These are phyloP conservation scores for Elasticomyces elasticus DNA, from an alignment of 495 filamentous ascomycete genomes.

Conservation along the genomic window DNA sequence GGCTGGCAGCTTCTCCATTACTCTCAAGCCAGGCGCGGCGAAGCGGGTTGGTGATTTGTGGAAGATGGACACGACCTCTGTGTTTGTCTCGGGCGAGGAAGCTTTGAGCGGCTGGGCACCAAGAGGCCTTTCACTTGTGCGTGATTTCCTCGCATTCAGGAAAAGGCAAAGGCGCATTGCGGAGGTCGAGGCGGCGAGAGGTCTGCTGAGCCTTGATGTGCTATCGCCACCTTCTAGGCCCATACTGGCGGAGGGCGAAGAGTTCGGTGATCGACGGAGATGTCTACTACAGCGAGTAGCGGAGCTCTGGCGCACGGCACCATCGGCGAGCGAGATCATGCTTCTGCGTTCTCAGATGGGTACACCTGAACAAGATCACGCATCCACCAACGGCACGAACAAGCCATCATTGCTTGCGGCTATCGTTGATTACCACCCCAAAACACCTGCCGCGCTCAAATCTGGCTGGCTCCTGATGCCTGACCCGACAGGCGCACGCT, in stretches of 20 bases:
- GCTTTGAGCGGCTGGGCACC: constrained; percentile 73
- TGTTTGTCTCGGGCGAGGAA: constrained; percentile 94
- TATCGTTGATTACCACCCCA: constrained; percentile 59
- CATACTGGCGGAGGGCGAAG: neutral
- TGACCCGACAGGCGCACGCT: constrained; percentile 60
- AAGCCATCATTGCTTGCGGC: constrained; percentile 41
- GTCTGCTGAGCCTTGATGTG: constrained; percentile 43
- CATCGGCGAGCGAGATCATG: constrained; percentile 55
- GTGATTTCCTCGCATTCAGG: constrained; percentile 63
- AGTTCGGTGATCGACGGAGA: constrained; percentile 23
- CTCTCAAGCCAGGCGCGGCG: constrained; percentile 75
- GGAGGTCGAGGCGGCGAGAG: constrained; percentile 72
- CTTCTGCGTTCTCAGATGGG: constrained; percentile 65
- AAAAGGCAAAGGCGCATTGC: constrained; percentile 59
- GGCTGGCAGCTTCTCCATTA: constrained; percentile 72
- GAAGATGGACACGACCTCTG: constrained; percentile 90
- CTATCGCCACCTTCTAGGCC: constrained; percentile 11
- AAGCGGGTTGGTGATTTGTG: constrained; percentile 88
- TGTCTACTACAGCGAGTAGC: constrained; percentile 62
- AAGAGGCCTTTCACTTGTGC: constrained; percentile 75
- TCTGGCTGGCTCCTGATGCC: constrained; percentile 76
- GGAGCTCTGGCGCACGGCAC: constrained; percentile 66
- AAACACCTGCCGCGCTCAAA: constrained; percentile 57
- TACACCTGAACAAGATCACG: constrained; percentile 43
- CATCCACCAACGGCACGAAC: constrained; percentile 21